Evolutionary conservation across 495 filamentous ascomycete genomes (phyloP).

Genomic region (Lasiosphaeriaceae sp.): DNA sequence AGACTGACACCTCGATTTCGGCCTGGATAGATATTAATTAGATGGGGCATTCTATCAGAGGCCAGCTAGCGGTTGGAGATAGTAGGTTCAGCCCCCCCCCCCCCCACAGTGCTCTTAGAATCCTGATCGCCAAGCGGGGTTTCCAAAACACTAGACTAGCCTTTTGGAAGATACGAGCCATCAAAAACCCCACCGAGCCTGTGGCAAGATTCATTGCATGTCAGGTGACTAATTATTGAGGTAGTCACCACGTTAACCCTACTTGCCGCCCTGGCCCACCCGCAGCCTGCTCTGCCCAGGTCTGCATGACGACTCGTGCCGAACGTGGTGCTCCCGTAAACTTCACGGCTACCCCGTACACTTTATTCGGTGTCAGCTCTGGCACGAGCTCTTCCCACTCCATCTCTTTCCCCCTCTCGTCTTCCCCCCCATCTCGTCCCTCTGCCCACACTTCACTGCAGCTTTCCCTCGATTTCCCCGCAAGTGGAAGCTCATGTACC

Average conservation of each 20-base stretch:
- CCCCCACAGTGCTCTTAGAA: too few relatives aligned
- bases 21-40: too few relatives aligned
- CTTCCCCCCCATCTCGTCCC: not conserved
- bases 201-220: too few relatives aligned
- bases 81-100: too few relatives aligned
- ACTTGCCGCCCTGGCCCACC: not conserved
- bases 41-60: too few relatives aligned
- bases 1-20: constrained; percentile 40
- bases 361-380: not conserved
- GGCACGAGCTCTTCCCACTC: not conserved
- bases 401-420: not conserved
- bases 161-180: not conserved
- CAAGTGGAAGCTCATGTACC: too few relatives aligned
- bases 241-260: not conserved
- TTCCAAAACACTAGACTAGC: too few relatives aligned
- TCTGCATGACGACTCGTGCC: not conserved
- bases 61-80: too few relatives aligned
- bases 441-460: not conserved
- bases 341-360: not conserved
- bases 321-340: not conserved
- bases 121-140: too few relatives aligned
- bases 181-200: not conserved
- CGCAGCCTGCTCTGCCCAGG: not conserved
- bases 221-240: not conserved
- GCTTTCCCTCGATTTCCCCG: too few relatives aligned